These are phyloP conservation scores for Amesomyces nigricolor DNA, from an alignment of 2,329 filamentous ascomycete genomes.

Conservation along the genomic window DNA sequence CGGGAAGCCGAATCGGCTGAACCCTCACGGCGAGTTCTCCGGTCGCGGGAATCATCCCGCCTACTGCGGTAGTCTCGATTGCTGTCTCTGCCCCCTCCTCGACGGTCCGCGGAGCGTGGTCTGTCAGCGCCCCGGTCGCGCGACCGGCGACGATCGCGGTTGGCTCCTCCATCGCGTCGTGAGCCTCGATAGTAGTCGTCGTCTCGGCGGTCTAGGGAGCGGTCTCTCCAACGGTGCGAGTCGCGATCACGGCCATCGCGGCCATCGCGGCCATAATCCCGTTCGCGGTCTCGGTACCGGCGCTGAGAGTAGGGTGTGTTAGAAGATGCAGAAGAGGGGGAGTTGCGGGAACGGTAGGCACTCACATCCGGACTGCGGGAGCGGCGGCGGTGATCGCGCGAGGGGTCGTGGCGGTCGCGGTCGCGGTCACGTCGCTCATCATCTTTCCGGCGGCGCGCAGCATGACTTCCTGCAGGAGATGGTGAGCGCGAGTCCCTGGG, in stretches of 20 bases:
- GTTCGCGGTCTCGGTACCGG: conserved; percentile 49
- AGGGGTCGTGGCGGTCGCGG: conserved; percentile 31
- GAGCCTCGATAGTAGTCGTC: conserved; percentile 58
- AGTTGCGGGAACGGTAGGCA: conserved; percentile 18
- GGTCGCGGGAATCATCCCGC: conserved; percentile 69
- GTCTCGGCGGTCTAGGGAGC: conserved; percentile 62
- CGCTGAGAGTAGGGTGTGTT: conserved; percentile 43
- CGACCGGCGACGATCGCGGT: conserved; percentile 59
- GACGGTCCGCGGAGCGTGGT: conserved; percentile 53
- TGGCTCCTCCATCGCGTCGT: conserved; percentile 48
- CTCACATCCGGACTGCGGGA: conserved; percentile 62
- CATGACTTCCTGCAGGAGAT: conserved; percentile 86
- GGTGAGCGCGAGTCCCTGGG: conserved; percentile 74
- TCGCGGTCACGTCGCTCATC: conserved; percentile 51
- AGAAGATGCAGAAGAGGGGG: conserved; percentile 33
- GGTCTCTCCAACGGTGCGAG: conserved; percentile 60
- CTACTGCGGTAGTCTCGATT: conserved; percentile 59
- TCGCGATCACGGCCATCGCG: conserved; percentile 42
- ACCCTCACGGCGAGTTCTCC: conserved; percentile 59
- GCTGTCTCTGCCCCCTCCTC: conserved; percentile 59
- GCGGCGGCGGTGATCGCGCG: conserved; percentile 47
- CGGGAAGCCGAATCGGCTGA: conserved; percentile 65
- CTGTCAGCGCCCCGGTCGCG: conserved; percentile 54
- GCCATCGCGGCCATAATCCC: conserved; percentile 36
- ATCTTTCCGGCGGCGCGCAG: conserved; percentile 63